Evolutionary conservation across 2,329 filamentous ascomycete genomes (phyloP).

Genomic region (Xylariaceae sp.): DNA sequence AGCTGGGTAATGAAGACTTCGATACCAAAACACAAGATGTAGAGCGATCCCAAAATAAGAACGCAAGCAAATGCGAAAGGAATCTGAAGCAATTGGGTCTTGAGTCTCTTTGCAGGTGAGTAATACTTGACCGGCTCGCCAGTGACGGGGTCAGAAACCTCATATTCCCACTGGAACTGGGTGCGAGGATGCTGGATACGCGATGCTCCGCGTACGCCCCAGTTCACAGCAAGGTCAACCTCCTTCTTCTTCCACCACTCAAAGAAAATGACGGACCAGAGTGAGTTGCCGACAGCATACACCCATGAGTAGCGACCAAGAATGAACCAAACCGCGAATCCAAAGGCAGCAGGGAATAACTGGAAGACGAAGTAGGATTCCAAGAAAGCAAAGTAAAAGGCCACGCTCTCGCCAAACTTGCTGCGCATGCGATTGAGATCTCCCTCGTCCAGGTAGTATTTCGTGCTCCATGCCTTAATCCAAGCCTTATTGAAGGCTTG

Average conservation of each 20-base stretch:
- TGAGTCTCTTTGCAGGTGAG: conserved; percentile 66
- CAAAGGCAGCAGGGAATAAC: conserved; percentile 73
- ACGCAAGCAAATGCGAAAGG: conserved; percentile 77
- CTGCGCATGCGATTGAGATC: conserved; percentile 72
- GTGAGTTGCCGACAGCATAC: conserved; percentile 69
- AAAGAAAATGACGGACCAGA: conserved; percentile 88
- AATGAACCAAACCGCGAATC: conserved; percentile 72
- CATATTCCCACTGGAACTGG: conserved; percentile 74
- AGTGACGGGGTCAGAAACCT: conserved; percentile 72
- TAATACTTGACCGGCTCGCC: conserved; percentile 74
- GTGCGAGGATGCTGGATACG: conserved; percentile 71
- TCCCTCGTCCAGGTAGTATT: conserved; percentile 59
- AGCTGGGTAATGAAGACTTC: conserved; percentile 96
- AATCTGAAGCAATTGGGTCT: conserved; percentile 72
- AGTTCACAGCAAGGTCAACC: conserved; percentile 75
- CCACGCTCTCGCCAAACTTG: conserved; percentile 76
- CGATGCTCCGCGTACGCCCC: conserved; percentile 82
- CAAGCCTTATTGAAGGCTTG: conserved; percentile 68
- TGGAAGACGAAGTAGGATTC: conserved; percentile 86
- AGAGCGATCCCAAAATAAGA: conserved; percentile 70
- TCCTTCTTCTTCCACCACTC: conserved; percentile 97
- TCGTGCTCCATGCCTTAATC: conserved; percentile 69
- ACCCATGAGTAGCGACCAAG: conserved; percentile 77
- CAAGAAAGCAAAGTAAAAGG: conserved; percentile 92
- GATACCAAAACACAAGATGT: conserved; percentile 81